Percentiles rank a stretch among this genome's conserved stretches.
phyloP scores from a whole-genome alignment of 331 rosid genomes.

The Stylosanthes scabra region DNA sequence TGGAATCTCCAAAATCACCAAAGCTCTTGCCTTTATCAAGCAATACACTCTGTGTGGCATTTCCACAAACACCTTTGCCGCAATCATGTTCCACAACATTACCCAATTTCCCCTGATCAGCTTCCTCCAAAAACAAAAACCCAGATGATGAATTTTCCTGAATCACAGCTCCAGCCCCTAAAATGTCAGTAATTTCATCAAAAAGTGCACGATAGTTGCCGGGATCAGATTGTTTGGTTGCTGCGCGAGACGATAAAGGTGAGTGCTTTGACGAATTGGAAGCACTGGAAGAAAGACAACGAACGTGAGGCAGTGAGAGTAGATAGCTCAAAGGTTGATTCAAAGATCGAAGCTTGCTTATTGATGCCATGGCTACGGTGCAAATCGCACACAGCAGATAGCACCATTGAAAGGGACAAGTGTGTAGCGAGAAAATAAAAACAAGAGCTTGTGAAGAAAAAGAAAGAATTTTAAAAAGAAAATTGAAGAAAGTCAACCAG shows the following conservation, averaged over 20 bases:
- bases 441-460: too few species aligned
- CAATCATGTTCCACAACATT: conserved; percentile 31
- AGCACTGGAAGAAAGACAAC: conserved; percentile 50
- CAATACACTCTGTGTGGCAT: conserved; percentile 40
- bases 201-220: conserved; percentile 57
- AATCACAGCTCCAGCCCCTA: conserved; percentile 53
- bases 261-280: conserved; percentile 42
- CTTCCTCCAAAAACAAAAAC: conserved; percentile 39
- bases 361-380: conserved; percentile 54
- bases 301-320: conserved; percentile 43
- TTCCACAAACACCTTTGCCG: conserved; percentile 56
- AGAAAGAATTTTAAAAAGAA: too few species aligned
- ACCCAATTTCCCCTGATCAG: not conserved
- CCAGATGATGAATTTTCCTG: conserved; percentile 45
- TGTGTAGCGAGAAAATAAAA: not conserved
- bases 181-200: conserved; percentile 69
- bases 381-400: not conserved
- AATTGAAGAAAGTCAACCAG: too few species aligned
- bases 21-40: conserved; percentile 36
- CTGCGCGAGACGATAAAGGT: conserved; percentile 27
- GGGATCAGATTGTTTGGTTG: conserved; percentile 37
- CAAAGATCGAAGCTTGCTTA: conserved; percentile 39
- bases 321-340: conserved; percentile 35
- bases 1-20: conserved; percentile 37
- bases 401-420: not conserved